These are phyloP conservation scores for Fusarium sp. DNA, from an alignment of 2,329 filamentous ascomycete genomes.

Conservation along the genomic window DNA sequence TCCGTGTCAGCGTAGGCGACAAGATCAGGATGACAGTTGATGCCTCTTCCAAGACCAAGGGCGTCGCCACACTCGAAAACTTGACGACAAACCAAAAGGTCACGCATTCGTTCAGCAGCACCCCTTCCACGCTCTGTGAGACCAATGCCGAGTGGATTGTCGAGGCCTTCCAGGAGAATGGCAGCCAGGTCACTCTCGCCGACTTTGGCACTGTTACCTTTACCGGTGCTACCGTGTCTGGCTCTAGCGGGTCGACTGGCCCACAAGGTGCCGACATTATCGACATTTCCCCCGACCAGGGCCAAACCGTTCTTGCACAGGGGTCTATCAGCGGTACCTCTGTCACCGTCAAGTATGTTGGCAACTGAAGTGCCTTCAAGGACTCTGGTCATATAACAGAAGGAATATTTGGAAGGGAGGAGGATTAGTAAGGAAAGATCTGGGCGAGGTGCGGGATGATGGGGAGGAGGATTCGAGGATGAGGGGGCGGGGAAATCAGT, in stretches of 20 bases:
- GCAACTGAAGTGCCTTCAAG: not conserved
- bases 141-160: conserved; percentile 74
- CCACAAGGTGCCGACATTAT: conserved; percentile 3
- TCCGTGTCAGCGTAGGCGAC: conserved; percentile 47
- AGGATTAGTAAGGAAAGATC: not conserved
- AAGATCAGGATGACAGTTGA: conserved; percentile 48
- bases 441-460: not conserved
- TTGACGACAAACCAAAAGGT: conserved; percentile 63
- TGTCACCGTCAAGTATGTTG: conserved; percentile 12
- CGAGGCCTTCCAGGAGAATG: conserved; percentile 55
- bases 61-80: conserved; percentile 57
- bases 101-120: conserved; percentile 61
- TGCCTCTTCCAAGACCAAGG: conserved; percentile 40
- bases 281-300: conserved; percentile 12
- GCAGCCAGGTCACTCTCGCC: conserved; percentile 44
- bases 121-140: conserved; percentile 60
- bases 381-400: not conserved
- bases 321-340: conserved; percentile 4
- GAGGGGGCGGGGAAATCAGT: not conserved
- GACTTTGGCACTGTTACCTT: conserved; percentile 48
- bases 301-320: conserved; percentile 6
- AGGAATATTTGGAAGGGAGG: not conserved
- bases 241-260: conserved; percentile 17
- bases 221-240: conserved; percentile 39
- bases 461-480: not conserved